Conservation (phyloP, 2,329 filamentous ascomycete species). For the Zasmidium citrigriseum region DNA sequence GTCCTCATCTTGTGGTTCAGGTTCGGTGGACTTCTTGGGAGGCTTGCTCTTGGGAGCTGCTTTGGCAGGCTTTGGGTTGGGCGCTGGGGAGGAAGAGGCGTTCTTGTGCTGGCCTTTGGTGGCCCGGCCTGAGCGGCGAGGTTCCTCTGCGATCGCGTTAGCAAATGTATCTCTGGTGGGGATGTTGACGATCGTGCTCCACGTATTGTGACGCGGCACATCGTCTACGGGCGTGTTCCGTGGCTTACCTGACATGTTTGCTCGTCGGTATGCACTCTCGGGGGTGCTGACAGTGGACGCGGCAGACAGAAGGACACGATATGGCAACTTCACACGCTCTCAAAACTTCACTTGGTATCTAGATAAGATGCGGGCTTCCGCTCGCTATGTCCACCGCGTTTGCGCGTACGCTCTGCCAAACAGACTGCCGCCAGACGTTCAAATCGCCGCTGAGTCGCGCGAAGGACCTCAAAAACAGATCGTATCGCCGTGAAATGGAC, state of each 20-base stretch:
- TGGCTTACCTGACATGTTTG: conserved; percentile 27
- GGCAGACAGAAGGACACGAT: conserved; percentile 13
- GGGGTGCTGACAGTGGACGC: conserved; percentile 10
- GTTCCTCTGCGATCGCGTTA: conserved; percentile 63
- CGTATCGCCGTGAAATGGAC: background rate
- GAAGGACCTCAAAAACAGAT: background rate
- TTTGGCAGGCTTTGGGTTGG: conserved; percentile 42
- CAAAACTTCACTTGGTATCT: conserved; percentile 26
- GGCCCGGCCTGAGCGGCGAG: conserved; percentile 88
- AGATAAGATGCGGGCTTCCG: conserved; percentile 15
- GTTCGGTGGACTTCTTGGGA: conserved; percentile 46
- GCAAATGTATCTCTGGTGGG: conserved; percentile 1
- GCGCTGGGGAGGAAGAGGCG: conserved; percentile 61
- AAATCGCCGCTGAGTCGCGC: background rate
- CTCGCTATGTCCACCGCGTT: conserved; percentile 7
- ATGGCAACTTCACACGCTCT: conserved; percentile 22
- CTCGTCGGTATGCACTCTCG: conserved; percentile 6
- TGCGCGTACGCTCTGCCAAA: background rate
- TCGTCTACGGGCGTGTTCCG: conserved; percentile 1
- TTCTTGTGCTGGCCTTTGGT: conserved; percentile 97
- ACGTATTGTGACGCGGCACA: background rate
- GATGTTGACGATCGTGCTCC: background rate
- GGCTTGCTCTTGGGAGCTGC: conserved; percentile 43
- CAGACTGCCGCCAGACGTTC: background rate
- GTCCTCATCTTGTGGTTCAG: conserved; percentile 55